These are phyloP conservation scores for Russula compacta DNA, from an alignment of 768 basidiomycete genomes.

Conservation along the genomic window DNA sequence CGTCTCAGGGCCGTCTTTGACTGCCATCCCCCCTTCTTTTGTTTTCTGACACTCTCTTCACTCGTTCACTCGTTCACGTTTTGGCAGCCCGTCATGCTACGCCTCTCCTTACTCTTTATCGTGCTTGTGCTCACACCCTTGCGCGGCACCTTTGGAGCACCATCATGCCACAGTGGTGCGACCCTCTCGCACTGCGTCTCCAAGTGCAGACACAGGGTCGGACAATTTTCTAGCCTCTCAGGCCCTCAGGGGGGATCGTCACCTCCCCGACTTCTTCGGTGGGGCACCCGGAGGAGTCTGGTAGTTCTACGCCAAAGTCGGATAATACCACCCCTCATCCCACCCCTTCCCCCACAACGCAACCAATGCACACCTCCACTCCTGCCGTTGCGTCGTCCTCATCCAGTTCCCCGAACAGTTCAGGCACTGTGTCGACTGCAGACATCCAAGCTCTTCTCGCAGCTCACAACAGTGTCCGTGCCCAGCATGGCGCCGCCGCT, in stretches of 20 bases:
- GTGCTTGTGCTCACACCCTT: slow-evolving; percentile 17
- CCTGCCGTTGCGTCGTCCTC: not conserved
- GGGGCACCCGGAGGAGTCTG: no score
- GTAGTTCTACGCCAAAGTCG: no score
- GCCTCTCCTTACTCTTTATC: slow-evolving; percentile 24
- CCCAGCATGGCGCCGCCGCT: slow-evolving; percentile 50
- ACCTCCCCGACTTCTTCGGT: not conserved
- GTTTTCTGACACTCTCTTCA: slow-evolving; percentile 15
- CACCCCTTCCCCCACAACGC: not conserved
- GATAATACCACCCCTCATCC: no score
- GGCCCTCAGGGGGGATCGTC: no score
- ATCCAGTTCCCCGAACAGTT: not conserved
- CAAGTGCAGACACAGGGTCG: slow-evolving; percentile 16
- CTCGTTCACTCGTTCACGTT: slow-evolving; percentile 16
- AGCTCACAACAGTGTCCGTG: slow-evolving; percentile 55
- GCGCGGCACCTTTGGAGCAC: slow-evolving; percentile 10
- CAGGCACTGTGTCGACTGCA: slow-evolving; percentile 27
- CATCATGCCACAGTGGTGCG: not conserved
- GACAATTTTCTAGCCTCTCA: slow-evolving; percentile 23
- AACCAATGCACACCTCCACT: slow-evolving; percentile 1
- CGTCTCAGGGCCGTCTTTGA: slow-evolving; percentile 23
- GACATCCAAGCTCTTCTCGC: slow-evolving; percentile 47
- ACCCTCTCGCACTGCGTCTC: slow-evolving; percentile 2
- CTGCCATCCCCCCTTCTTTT: slow-evolving; percentile 17
- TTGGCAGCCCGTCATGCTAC: slow-evolving; percentile 17